Conservation (phyloP, 2,329 filamentous ascomycete species). For the Neocucurbitaria cava region DNA sequence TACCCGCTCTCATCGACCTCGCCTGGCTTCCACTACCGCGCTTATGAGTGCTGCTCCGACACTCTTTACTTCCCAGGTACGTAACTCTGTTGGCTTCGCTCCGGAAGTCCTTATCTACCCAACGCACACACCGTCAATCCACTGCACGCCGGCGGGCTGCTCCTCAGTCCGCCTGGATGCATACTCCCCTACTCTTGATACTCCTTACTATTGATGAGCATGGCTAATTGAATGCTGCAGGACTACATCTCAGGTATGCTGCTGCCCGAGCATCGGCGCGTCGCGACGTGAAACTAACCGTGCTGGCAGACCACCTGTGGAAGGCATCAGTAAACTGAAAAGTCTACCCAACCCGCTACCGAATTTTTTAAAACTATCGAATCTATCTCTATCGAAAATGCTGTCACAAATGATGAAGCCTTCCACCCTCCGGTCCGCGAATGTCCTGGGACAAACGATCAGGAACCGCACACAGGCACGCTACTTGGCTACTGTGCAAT, state of each 20-base stretch:
- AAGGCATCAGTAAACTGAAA: conserved; percentile 69
- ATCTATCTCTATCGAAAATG: conserved; percentile 53
- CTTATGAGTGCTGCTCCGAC: conserved; percentile 60
- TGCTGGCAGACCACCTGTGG: conserved; percentile 67
- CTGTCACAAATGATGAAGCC: conserved; percentile 63
- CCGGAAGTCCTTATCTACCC: conserved; percentile 36
- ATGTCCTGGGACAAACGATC: conserved; percentile 56
- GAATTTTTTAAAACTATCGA: conserved; percentile 11
- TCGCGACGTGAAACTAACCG: conserved; percentile 32
- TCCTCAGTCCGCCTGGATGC: conserved; percentile 11
- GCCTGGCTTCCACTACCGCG: conserved; percentile 38
- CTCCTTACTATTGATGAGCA: conserved; percentile 15
- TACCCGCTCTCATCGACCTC: conserved; percentile 35
- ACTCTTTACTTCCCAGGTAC: conserved; percentile 62
- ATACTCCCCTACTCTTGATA: conserved; percentile 7
- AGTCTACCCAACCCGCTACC: conserved; percentile 27
- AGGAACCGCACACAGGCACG: conserved; percentile 54
- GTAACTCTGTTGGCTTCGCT: conserved; percentile 31
- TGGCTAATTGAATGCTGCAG: conserved; percentile 52
- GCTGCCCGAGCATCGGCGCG: conserved; percentile 19
- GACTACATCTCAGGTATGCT: conserved; percentile 70
- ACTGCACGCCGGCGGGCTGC: conserved; percentile 18
- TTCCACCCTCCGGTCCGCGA: conserved; percentile 53
- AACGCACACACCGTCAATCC: conserved; percentile 40
- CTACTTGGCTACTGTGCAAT: conserved; percentile 70